phyloP scores from a whole-genome alignment of 345 rosid species.

The Salix arbutifolia region DNA sequence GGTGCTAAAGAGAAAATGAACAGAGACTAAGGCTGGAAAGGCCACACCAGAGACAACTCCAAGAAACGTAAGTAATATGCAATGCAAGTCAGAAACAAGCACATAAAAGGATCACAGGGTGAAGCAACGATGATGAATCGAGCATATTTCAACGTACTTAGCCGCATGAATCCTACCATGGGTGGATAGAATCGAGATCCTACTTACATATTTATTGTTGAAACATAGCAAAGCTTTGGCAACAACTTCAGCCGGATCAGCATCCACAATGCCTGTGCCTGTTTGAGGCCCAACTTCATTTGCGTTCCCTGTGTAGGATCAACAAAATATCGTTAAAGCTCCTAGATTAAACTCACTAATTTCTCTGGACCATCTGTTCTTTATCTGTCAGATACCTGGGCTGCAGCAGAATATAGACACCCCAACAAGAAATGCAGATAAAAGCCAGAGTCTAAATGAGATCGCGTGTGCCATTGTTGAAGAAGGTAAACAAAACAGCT shows the following conservation, averaged over 20 bases:
- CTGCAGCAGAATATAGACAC: slow-evolving; percentile 31
- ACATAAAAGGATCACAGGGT: neutral
- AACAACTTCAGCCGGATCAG: slow-evolving; percentile 51
- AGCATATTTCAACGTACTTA: neutral
- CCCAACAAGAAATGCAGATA: slow-evolving; percentile 20
- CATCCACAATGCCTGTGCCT: slow-evolving; percentile 13
- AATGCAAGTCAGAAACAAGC: neutral
- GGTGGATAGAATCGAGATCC: neutral
- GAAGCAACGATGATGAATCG: neutral
- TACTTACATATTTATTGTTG: slow-evolving; percentile 54
- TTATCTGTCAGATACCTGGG: slow-evolving; percentile 25
- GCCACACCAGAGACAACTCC: neutral
- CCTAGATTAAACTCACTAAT: neutral
- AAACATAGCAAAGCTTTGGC: slow-evolving; percentile 76
- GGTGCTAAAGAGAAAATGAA: neutral
- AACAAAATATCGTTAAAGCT: slow-evolving; percentile 7
- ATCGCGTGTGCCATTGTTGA: slow-evolving; percentile 42
- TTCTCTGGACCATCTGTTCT: neutral
- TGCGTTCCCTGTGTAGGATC: slow-evolving; percentile 37
- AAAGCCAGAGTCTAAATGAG: slow-evolving; percentile 23
- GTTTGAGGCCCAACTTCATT: neutral
- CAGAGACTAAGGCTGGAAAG: neutral
- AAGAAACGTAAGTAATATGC: neutral
- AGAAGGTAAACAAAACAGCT: slow-evolving; percentile 12
- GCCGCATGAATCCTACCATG: neutral